A percentile compares a stretch with the other conserved stretches of the same genome.
phyloP scores from a whole-genome alignment of 2,329 filamentous ascomycete species.

The Coleophoma eucalyptorum region DNA sequence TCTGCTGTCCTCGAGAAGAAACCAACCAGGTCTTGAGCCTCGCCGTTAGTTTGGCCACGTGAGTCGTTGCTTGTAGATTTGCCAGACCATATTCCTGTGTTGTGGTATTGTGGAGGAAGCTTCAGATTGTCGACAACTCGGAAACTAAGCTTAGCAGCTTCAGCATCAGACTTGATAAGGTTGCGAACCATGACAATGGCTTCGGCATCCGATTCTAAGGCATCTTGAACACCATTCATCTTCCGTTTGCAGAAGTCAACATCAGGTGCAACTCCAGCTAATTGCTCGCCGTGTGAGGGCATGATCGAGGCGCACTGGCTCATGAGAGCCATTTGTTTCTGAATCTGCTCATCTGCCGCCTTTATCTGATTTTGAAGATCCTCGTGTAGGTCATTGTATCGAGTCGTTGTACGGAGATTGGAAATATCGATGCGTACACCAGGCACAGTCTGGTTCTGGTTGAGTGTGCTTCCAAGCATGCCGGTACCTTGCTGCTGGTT shows the following conservation, averaged over 20 bases:
- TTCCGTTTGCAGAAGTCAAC: conserved; percentile 60
- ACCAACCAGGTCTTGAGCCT: conserved; percentile 53
- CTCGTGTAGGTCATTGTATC: conserved; percentile 86
- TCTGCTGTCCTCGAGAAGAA: conserved; percentile 61
- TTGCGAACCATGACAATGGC: conserved; percentile 54
- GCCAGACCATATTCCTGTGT: conserved; percentile 34
- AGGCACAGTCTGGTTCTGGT: conserved; percentile 53
- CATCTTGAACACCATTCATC: conserved; percentile 58
- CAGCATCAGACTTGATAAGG: conserved; percentile 60
- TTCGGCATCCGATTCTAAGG: conserved; percentile 58
- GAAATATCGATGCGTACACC: conserved; percentile 76
- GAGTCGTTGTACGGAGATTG: conserved; percentile 80
- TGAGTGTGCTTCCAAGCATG: conserved; percentile 23
- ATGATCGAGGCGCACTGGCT: conserved; percentile 72
- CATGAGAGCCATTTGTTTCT: conserved; percentile 73
- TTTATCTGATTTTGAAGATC: conserved; percentile 77
- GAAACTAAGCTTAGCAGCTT: conserved; percentile 69
- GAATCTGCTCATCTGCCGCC: conserved; percentile 74
- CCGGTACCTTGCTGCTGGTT: conserved; percentile 14
- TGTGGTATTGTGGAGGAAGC: conserved; percentile 56
- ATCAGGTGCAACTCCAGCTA: conserved; percentile 62
- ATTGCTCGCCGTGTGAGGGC: conserved; percentile 56
- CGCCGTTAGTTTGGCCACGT: conserved; percentile 33
- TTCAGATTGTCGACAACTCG: conserved; percentile 72
- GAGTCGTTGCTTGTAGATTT: conserved; percentile 32